phyloP scores from a whole-genome alignment of 306 rosid genomes.

The Carpinus fangiana region DNA sequence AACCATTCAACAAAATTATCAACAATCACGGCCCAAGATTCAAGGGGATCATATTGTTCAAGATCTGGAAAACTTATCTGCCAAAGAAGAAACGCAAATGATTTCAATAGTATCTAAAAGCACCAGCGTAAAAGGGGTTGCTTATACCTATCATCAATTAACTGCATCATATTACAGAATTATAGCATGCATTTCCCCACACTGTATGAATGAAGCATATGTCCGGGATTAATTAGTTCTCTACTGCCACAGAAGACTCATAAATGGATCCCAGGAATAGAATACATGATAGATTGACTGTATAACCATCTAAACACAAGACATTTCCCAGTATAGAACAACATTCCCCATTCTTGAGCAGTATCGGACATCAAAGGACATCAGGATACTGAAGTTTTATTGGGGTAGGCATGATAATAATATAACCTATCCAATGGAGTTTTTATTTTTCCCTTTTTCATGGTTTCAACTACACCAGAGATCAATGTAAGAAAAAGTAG shows the following conservation, averaged over 20 bases:
- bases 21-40: conserved; percentile 71
- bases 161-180: conserved; percentile 5
- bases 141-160: conserved; percentile 18
- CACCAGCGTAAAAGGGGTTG: conserved; percentile 17
- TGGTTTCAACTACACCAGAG: neutral
- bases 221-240: too few relatives aligned
- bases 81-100: conserved; percentile 13
- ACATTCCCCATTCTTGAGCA: neutral
- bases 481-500: neutral
- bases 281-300: neutral
- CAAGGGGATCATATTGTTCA: conserved; percentile 48
- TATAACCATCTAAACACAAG: neutral
- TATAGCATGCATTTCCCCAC: neutral
- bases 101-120: conserved; percentile 6
- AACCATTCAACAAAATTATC: conserved; percentile 76
- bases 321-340: neutral
- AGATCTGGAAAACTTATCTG: conserved; percentile 64
- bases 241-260: too few relatives aligned
- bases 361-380: neutral
- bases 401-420: neutral
- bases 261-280: too few relatives aligned
- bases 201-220: neutral
- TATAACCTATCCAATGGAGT: neutral
- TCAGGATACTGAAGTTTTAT: neutral
- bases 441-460: neutral